phyloP scores from a whole-genome alignment of 2,329 filamentous ascomycete species.

The Nigrospora sphaerica region DNA sequence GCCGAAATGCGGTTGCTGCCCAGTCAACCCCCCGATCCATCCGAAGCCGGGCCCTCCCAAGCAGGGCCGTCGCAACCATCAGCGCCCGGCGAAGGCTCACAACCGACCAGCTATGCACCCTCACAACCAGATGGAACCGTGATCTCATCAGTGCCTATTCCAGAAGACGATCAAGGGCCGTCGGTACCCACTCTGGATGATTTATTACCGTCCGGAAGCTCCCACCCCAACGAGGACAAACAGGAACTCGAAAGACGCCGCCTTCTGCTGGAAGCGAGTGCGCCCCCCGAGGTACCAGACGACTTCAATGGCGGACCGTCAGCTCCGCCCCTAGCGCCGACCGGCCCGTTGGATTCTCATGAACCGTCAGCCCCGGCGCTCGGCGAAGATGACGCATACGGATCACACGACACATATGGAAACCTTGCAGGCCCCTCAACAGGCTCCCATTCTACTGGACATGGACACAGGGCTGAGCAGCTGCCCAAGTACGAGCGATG shows the following conservation, averaged over 20 bases:
- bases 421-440: constrained; percentile 44
- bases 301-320: constrained; percentile 31
- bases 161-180: constrained; percentile 21
- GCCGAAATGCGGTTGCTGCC: constrained; percentile 77
- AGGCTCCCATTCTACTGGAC: constrained; percentile 13
- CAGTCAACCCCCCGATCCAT: constrained; percentile 58
- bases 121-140: constrained; percentile 1
- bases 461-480: constrained; percentile 14
- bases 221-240: constrained; percentile 56
- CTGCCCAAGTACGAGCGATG: constrained; percentile 28
- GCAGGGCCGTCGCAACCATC: constrained; percentile 32
- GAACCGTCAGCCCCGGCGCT: constrained; percentile 23
- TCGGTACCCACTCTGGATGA: constrained; percentile 41
- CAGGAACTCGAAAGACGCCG: constrained; percentile 56
- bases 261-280: constrained; percentile 44
- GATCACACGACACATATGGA: constrained; percentile 21
- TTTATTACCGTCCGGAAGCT: constrained; percentile 19
- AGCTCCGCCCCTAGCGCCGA: constrained; percentile 8
- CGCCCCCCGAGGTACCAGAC: constrained; percentile 34
- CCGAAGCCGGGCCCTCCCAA: constrained; percentile 18
- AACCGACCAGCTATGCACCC: constrained; percentile 1
- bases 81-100: constrained; percentile 9
- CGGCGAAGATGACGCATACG: constrained; percentile 14
- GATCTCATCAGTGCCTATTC: constrained; percentile 11
- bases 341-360: constrained; percentile 13